Evolutionary conservation across 202 grass and related monocot genomes (phyloP), one percentile per base, ranked within the genome.

Genomic region (Saccharum hybrid): DNA sequence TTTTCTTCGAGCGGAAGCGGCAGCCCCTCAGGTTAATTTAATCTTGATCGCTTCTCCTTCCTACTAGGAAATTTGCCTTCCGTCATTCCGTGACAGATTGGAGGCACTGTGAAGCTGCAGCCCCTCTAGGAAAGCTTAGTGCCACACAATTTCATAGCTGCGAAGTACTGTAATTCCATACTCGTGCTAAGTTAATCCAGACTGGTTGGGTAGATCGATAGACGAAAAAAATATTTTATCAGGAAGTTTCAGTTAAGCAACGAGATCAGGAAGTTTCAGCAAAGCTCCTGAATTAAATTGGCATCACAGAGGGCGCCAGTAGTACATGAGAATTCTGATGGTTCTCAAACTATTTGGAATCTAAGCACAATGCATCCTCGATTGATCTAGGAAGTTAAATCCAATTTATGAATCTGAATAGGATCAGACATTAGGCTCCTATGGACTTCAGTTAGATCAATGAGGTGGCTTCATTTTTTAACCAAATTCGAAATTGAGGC

Each of bases 21-120:
- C 38, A 5, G 21, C 41, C 5, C 28, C 10, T 34, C 77, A 89
- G 71, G 87, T 81, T 65, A 6, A 23, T 4, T 71, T 8, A 4
- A 26, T 23, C 22, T 57, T 10, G 7, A 22, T 42, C 33, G n/a
- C 23, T 38, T 54, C 8, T 10, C 2, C 1, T 19, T 61, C 51
- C 37, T 54, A 8, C 37, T 54, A 8, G 0, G 5, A 0, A 10
- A 13, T 46, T 43, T 57, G 34, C 7, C 11, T 38, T 22, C 0
- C 3, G 21, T 22, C 4, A 14, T 63, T 63, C n/a, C 6, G 22
- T 31, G 1, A 11, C 48, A 34, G 43, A 73, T 52, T 33, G 15
- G 13, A 46, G 26, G 45, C 40, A 26, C 22, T 31, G 42, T n/a
- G 15, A 21, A 34, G 28, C 71, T 52, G 23, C 26, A 26, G 7